Conservation (phyloP, 108 stramenopile genomes). For the Cyclotella kingstonii region DNA sequence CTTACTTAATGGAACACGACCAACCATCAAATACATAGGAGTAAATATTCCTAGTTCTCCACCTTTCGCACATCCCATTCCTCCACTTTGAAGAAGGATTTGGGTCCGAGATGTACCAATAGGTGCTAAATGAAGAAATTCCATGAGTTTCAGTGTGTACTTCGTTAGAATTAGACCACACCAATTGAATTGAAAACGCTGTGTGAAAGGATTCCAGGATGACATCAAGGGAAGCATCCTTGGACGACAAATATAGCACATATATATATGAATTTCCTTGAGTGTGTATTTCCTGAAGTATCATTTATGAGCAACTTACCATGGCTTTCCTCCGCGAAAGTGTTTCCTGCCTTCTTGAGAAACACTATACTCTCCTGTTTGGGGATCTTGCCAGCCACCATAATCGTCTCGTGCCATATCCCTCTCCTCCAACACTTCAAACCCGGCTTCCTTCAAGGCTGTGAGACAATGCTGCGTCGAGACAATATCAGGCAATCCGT, state of each 20-base stretch:
- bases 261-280: background rate
- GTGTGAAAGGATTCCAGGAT: slow-evolving; percentile 82
- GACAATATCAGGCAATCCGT: slow-evolving; percentile 85
- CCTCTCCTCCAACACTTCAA: slow-evolving; percentile 69
- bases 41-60: slow-evolving; percentile 79
- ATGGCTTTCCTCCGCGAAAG: slow-evolving; percentile 27
- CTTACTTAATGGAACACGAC: slow-evolving; percentile 14
- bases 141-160: slow-evolving; percentile 60
- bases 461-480: slow-evolving; percentile 56
- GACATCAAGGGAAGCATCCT: slow-evolving; percentile 83
- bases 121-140: slow-evolving; percentile 71
- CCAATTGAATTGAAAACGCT: slow-evolving; percentile 90
- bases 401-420: slow-evolving; percentile 66
- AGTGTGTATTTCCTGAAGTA: background rate
- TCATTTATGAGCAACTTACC: slow-evolving; percentile 10
- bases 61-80: slow-evolving; percentile 70
- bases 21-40: slow-evolving; percentile 89
- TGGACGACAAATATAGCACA: slow-evolving; percentile 7
- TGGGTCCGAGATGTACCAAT: slow-evolving; percentile 83
- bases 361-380: slow-evolving; percentile 29
- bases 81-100: slow-evolving; percentile 84
- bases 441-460: slow-evolving; percentile 74
- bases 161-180: slow-evolving; percentile 68
- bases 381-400: slow-evolving; percentile 39
- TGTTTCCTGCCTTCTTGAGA: slow-evolving; percentile 21